phyloP scores from a whole-genome alignment of 192 early-diverging fungal species.

The Linnemannia elongata region DNA sequence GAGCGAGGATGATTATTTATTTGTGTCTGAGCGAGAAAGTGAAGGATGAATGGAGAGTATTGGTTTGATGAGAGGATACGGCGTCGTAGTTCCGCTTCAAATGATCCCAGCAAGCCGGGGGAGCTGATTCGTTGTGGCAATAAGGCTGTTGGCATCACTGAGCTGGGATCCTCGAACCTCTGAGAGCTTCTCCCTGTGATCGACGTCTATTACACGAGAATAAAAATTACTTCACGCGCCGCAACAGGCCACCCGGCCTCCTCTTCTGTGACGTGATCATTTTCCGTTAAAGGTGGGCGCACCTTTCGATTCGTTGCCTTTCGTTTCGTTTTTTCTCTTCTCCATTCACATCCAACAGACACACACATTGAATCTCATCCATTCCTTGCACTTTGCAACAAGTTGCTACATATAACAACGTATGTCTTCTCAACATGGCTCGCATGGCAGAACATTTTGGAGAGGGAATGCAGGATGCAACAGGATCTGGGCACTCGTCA shows the following conservation, averaged over 20 bases:
- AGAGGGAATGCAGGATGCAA: neutral
- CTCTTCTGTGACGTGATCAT: neutral
- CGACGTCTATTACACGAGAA: too few relatives aligned
- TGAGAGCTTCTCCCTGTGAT: too few relatives aligned
- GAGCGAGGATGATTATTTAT: constrained; percentile 19
- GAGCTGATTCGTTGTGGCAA: constrained; percentile 13
- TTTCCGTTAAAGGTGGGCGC: neutral
- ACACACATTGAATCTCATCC: neutral
- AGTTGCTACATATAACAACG: neutral
- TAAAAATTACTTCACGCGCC: neutral
- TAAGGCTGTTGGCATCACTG: neutral
- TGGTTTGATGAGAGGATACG: constrained; percentile 27
- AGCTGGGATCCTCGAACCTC: too few relatives aligned
- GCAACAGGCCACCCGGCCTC: too few relatives aligned
- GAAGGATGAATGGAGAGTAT: constrained; percentile 14
- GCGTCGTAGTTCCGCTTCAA: constrained; percentile 1
- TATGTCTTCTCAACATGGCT: neutral
- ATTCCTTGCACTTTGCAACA: neutral
- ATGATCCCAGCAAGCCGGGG: neutral
- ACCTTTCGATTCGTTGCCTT: neutral
- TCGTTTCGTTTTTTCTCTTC: neutral
- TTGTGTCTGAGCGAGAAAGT: constrained; percentile 22
- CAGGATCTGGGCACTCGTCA: neutral
- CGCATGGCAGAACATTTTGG: neutral
- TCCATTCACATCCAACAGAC: neutral